Evolutionary conservation across 192 early-diverging fungal species (phyloP), one percentile per base, ranked within the genome.

Genomic region (Entophlyctis luteolus): DNA sequence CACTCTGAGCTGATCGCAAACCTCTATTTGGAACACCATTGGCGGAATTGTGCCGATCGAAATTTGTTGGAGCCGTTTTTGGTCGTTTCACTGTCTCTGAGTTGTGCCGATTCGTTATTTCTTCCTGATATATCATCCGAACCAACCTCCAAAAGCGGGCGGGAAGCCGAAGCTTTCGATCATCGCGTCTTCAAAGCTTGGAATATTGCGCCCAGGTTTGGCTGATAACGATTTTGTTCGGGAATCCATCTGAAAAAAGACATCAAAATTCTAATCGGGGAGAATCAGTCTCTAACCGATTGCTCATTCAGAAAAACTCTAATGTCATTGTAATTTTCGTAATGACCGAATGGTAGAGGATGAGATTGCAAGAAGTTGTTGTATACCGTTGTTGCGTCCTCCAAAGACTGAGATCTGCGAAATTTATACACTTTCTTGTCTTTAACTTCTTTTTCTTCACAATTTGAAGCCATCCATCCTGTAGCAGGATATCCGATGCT

Each of bases 331-430:
- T 54, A 54, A 38, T 27, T 54, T 37, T 25, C 52, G 34, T 66
- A 31, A 54, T 66, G 63, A 12, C 63, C 63, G 25, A 66, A 66
- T 2, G 63, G 50, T 1, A 66, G 50, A 10, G 63, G 63, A 28
- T 55, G 52, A 23, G 35, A 18, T 29, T 66, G n/a, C 4, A 48
- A 16, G 29, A 54, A 66, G 22, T 8, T n/a, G 2, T 20, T 22
- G 42, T 66, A 66, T 35, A 54, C 34, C 12, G 4, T 23, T 1
- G 50, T 25, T 18, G 45, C 63, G 33, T 66, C 63, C 27, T 66
- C 63, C 20, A 66, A 52, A 20, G 63, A 66, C 29, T 47, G 33
- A 4, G 63, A 45, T 52, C 63, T 42, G 23, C 63, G 25, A 54
- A 55, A 66, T 37, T 36, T 27, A 20, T 66, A 66, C 22, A 34